Conservation (phyloP, 768 basidiomycete genomes). For the Coprinellus micaceus region DNA sequence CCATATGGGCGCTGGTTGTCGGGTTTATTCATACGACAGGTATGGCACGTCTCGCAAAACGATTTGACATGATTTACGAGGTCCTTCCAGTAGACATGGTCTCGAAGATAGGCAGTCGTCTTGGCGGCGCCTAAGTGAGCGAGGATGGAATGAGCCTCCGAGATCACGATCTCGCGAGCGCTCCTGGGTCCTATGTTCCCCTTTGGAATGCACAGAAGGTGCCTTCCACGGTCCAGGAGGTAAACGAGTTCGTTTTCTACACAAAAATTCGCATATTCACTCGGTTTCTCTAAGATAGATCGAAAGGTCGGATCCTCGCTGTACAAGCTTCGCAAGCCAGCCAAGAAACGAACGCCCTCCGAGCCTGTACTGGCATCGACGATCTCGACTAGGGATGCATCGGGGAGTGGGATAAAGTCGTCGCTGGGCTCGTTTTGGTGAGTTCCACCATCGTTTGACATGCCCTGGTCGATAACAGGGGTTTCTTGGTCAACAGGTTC, state of each 20-base stretch:
- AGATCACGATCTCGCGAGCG: conserved; percentile 30
- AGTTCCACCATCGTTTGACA: neutral
- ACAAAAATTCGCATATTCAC: conserved; percentile 18
- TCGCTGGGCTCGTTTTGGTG: neutral
- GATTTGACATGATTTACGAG: neutral
- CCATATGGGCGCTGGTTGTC: conserved; percentile 11
- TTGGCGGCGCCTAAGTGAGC: conserved; percentile 37
- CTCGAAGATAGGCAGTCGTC: conserved; percentile 22
- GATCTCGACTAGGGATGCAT: neutral
- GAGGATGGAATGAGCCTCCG: conserved; percentile 36
- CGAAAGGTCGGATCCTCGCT: conserved; percentile 15
- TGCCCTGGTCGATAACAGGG: no score
- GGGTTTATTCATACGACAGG: conserved; percentile 7
- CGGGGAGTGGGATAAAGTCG: neutral
- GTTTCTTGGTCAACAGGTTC: no score
- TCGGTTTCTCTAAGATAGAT: conserved; percentile 15
- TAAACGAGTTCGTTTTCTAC: conserved; percentile 18
- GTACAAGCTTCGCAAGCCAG: conserved; percentile 12
- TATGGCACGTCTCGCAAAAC: conserved; percentile 9
- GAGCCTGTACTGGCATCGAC: conserved; percentile 2
- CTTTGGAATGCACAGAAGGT: conserved; percentile 26
- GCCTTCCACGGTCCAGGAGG: conserved; percentile 4
- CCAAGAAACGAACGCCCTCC: conserved; percentile 8
- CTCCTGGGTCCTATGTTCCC: conserved; percentile 11
- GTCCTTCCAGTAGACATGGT: conserved; percentile 12